Percentiles rank a stretch among this genome's conserved stretches.
phyloP scores from a whole-genome alignment of 805 yeast species.

The Kregervanrija delftensis region DNA sequence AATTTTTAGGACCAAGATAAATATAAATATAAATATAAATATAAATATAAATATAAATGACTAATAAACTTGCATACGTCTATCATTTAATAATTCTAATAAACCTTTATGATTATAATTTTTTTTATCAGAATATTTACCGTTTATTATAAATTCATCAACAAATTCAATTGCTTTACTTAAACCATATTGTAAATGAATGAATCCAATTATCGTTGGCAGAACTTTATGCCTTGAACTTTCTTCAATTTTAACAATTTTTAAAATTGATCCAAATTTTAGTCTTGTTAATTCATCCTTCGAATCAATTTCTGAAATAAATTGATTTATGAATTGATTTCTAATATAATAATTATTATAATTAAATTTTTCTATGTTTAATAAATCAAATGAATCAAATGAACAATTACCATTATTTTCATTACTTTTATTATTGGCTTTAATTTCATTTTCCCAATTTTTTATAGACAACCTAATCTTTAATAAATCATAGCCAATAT shows the following conservation, averaged over 20 bases:
- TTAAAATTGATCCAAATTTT: background rate
- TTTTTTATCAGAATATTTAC: conserved; percentile 10
- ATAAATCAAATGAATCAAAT: too few relatives aligned
- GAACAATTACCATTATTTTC: too few relatives aligned
- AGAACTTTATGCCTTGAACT: conserved; percentile 15
- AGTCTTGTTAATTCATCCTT: conserved; percentile 5
- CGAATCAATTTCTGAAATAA: conserved; percentile 9
- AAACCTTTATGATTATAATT: conserved; percentile 23
- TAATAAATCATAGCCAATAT: conserved; percentile 8
- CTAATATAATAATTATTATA: conserved; percentile 9
- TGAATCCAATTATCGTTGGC: conserved; percentile 21
- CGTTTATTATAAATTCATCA: conserved; percentile 23
- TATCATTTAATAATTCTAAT: conserved; percentile 14
- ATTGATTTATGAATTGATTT: conserved; percentile 18
- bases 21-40: background rate
- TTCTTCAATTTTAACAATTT: conserved; percentile 15
- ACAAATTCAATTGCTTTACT: conserved; percentile 15
- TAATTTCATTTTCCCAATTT: too few relatives aligned
- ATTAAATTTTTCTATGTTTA: background rate
- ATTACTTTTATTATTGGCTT: too few relatives aligned
- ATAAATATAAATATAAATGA: background rate
- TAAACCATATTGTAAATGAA: conserved; percentile 19
- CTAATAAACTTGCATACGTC: conserved; percentile 2
- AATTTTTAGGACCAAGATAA: background rate
- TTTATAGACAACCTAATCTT: conserved; percentile 2